Conservation (phyloP, 768 basidiomycete genomes). For the Mycena olivaceomarginata region DNA sequence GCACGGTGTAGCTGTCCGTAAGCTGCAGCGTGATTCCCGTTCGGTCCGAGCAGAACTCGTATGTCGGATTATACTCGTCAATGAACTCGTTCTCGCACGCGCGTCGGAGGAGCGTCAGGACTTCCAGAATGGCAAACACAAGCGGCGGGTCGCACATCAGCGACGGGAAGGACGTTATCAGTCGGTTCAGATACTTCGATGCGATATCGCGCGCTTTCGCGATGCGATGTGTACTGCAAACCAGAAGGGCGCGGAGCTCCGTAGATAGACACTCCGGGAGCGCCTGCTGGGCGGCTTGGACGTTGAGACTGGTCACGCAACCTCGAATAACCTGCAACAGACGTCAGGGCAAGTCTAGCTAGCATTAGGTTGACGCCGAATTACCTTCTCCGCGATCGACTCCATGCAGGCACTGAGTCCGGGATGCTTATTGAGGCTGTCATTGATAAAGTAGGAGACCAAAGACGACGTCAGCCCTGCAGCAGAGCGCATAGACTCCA, state of each 20-base stretch:
- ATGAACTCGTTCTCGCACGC: conserved; percentile 93
- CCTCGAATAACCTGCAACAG: conserved; percentile 82
- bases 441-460: conserved; percentile 91
- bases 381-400: conserved; percentile 89
- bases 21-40: conserved; percentile 85
- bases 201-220: conserved; percentile 89
- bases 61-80: conserved; percentile 96
- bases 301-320: conserved; percentile 82
- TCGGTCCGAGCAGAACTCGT: conserved; percentile 88
- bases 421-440: conserved; percentile 84
- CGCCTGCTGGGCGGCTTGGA: conserved; percentile 86
- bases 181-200: conserved; percentile 86
- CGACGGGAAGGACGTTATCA: conserved; percentile 95
- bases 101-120: conserved; percentile 90
- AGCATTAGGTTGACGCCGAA: conserved; percentile 30
- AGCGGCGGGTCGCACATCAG: conserved; percentile 94
- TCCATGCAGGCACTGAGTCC: conserved; percentile 88
- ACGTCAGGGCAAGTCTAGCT: conserved; percentile 29
- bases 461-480: conserved; percentile 88
- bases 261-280: conserved; percentile 80
- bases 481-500: conserved; percentile 91
- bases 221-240: conserved; percentile 89
- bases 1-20: conserved; percentile 89
- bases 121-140: conserved; percentile 93
- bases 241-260: conserved; percentile 86